Evolutionary conservation across 345 rosid species (phyloP), one percentile per base, ranked within the genome.

Genomic region (Heritiera littoralis): DNA sequence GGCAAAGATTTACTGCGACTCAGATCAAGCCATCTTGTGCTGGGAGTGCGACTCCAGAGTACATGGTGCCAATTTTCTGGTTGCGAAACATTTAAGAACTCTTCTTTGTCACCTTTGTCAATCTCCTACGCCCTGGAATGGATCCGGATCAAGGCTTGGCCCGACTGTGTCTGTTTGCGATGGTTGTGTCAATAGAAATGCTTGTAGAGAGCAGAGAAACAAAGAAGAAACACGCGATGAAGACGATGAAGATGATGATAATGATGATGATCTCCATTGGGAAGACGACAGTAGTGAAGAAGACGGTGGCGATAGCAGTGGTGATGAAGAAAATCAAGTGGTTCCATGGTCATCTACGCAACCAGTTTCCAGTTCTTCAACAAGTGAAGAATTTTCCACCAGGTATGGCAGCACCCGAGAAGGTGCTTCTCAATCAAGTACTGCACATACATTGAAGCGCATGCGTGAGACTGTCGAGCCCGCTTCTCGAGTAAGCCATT

Each of bases 11-110:
- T 87, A 74, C 83, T 91, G 94, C 66, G 88, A 86, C 52, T 82
- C 91, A 15, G 94, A 91, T 75, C 84, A 77, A 66, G 92, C 94
- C 12, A 83, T 64, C 74, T 85, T 91, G 8, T 91, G 94, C 77
- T 88, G 91, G 94, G 80, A 76, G 59, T 91, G 94, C 64, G 94
- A 91, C 75, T 40, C 76, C 35, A 81, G 69, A 63, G 89, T 91
- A 60, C 92, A 91, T 43, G 85, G 87, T 3, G 91, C 90, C 7
- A 91, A 91, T 81, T 91, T 91, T 75, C 86, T 91, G 28, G 91
- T 84, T 0, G 90, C 91, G 2, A 84, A 86, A 66, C 94, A 91
- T 80, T 13, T 70, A 1, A 88, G 94, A 15, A 61, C 56, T 30
- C 89, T 91, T 30, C 92, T 91, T 43, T 89, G 94, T 75, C 86